Percentiles rank a stretch among this genome's conserved stretches.
Evolutionary conservation across 129 eudicot genomes (phyloP).

Genomic region (Daucus carota): DNA sequence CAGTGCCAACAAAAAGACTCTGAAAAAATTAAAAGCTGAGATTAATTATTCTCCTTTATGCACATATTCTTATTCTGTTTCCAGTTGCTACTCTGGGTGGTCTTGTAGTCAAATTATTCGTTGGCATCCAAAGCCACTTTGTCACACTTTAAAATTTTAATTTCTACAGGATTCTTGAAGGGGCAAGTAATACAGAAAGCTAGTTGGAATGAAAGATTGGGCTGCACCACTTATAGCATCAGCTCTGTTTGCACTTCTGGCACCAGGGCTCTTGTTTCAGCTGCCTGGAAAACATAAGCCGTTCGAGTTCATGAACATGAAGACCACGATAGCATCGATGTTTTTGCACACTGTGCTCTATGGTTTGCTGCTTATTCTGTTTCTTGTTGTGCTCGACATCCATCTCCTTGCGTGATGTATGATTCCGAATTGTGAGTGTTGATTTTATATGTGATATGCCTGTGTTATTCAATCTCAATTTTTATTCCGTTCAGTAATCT

Average conservation of each 20-base stretch:
- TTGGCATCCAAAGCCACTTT: conserved; percentile 12
- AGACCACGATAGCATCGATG: conserved; percentile 59
- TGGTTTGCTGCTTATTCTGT: conserved; percentile 74
- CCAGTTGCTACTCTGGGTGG: not conserved
- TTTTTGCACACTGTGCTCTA: conserved; percentile 58
- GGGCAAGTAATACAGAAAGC: not conserved
- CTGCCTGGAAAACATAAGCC: conserved; percentile 59
- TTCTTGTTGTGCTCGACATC: conserved; percentile 63
- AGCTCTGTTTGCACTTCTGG: conserved; percentile 56
- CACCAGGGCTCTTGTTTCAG: conserved; percentile 75
- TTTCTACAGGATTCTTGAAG: not conserved
- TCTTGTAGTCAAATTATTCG: conserved; percentile 12
- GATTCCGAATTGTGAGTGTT: not conserved
- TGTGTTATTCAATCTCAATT: not conserved
- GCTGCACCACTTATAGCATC: conserved; percentile 80
- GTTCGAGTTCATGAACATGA: conserved; percentile 77
- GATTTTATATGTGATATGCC: not conserved
- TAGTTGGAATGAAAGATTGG: conserved; percentile 61
- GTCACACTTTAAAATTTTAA: not conserved
- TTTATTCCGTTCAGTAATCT: not conserved
- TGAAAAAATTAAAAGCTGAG: not conserved
- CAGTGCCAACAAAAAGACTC: not conserved
- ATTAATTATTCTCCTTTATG: not conserved
- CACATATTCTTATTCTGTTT: conserved; percentile 17
- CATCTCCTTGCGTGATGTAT: conserved; percentile 50